Conservation (phyloP, 441 rosid genomes). For the Isatis lusitanica region DNA sequence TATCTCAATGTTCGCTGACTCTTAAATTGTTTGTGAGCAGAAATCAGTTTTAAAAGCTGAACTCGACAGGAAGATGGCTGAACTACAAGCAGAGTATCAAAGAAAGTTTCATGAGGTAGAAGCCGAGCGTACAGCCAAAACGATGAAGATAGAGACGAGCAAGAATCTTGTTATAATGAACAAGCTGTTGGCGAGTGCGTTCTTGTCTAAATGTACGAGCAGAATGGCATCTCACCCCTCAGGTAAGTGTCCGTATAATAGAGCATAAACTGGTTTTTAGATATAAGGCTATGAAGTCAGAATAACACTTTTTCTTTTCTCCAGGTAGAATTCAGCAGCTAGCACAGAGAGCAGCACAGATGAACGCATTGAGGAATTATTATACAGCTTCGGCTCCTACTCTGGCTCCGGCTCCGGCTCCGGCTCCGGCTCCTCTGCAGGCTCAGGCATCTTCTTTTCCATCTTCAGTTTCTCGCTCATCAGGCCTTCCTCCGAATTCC, state of each 20-base stretch:
- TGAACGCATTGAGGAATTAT: conserved; percentile 38
- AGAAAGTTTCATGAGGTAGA: conserved; percentile 53
- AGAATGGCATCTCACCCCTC: conserved; percentile 35
- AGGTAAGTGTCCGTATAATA: conserved; percentile 37
- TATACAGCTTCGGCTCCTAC: conserved; percentile 17
- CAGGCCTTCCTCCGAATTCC: conserved; percentile 30
- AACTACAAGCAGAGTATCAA: conserved; percentile 63
- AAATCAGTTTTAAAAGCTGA: conserved; percentile 43
- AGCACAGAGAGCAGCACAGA: conserved; percentile 47
- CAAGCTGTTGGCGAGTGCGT: conserved; percentile 77
- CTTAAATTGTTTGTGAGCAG: conserved; percentile 24
- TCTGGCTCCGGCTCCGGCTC: not conserved
- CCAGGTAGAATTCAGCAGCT: conserved; percentile 63
- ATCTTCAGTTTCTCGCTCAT: conserved; percentile 31
- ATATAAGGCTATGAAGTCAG: conserved; percentile 6
- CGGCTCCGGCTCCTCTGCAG: conserved; percentile 7
- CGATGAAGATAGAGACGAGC: conserved; percentile 46
- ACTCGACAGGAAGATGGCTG: conserved; percentile 57
- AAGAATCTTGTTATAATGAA: conserved; percentile 51
- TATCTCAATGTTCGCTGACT: not conserved
- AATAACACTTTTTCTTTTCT: conserved; percentile 4
- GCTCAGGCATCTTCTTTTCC: conserved; percentile 19
- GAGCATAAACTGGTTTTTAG: conserved; percentile 2
- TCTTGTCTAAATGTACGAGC: conserved; percentile 62
- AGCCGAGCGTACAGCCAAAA: conserved; percentile 42